A percentile compares a stretch with the other conserved stretches of the same genome.
phyloP scores from a whole-genome alignment of 2,329 filamentous ascomycete species.

The Phyllosticta capitalensis region DNA sequence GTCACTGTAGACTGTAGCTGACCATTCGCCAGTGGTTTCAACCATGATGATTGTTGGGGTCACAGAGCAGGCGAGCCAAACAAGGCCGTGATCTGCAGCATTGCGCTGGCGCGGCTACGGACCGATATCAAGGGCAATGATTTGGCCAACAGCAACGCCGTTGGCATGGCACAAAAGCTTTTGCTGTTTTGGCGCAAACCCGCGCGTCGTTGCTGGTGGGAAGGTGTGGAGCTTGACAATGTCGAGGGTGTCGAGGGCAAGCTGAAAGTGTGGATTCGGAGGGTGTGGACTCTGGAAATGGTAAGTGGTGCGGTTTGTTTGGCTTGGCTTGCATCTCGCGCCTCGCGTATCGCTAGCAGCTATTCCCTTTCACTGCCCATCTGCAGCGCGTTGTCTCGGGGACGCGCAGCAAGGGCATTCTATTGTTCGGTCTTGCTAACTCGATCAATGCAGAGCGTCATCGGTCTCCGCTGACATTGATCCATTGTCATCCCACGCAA shows the following conservation, averaged over 20 bases:
- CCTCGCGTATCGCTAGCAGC: not conserved
- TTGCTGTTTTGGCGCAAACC: slow-evolving; percentile 97
- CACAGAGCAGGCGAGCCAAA: slow-evolving; percentile 96
- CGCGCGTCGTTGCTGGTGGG: slow-evolving; percentile 96
- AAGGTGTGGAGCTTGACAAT: slow-evolving; percentile 82
- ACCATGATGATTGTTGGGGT: slow-evolving; percentile 90
- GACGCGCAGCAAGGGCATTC: slow-evolving; percentile 3
- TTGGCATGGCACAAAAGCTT: slow-evolving; percentile 97
- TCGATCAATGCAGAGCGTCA: slow-evolving; percentile 54
- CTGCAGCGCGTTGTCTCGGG: slow-evolving; percentile 7
- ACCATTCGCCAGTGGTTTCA: slow-evolving; percentile 63
- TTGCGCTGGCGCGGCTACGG: slow-evolving; percentile 83
- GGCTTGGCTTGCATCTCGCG: not conserved
- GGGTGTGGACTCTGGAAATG: slow-evolving; percentile 98
- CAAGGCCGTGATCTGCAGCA: slow-evolving; percentile 95
- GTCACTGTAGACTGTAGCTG: slow-evolving; percentile 11
- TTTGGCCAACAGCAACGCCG: slow-evolving; percentile 62
- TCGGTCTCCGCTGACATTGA: slow-evolving; percentile 59
- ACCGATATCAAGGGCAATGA: slow-evolving; percentile 80
- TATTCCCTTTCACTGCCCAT: slow-evolving; percentile 10
- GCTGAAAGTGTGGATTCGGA: slow-evolving; percentile 95
- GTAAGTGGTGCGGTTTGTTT: slow-evolving; percentile 33
- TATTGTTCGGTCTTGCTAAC: slow-evolving; percentile 13
- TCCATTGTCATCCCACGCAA: not conserved
- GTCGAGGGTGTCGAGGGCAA: slow-evolving; percentile 86